Conservation (phyloP, 1,284 basidiomycete species). For the Sporisorium iseilematis-ciliati region DNA sequence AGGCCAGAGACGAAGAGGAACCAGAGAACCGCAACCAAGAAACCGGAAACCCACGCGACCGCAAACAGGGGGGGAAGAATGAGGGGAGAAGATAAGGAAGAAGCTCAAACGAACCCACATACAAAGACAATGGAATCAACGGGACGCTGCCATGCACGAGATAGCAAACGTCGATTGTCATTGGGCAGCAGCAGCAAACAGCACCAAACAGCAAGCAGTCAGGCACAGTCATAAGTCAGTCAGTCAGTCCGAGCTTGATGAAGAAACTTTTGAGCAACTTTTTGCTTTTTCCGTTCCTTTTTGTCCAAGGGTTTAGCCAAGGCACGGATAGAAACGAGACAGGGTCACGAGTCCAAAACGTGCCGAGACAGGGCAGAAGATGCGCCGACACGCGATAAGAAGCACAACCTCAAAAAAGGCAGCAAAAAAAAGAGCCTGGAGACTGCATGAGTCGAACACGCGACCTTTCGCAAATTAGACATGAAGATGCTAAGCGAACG, state of each 20-base stretch:
- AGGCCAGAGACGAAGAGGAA: not conserved
- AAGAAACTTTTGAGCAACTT: not conserved
- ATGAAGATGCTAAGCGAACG: slow-evolving; percentile 54
- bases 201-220: no score
- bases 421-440: slow-evolving; percentile 25
- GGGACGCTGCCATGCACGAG: not conserved
- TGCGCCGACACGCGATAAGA: slow-evolving; percentile 3
- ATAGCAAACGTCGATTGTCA: not conserved
- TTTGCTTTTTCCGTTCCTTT: not conserved
- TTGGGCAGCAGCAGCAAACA: not conserved
- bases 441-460: slow-evolving; percentile 62
- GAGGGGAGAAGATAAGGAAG: slow-evolving; percentile 1
- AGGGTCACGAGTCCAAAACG: slow-evolving; percentile 20
- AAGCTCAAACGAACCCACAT: not conserved
- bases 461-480: slow-evolving; percentile 56
- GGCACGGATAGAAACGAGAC: slow-evolving; percentile 4
- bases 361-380: slow-evolving; percentile 22
- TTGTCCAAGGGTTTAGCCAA: slow-evolving; percentile 8
- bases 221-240: not conserved
- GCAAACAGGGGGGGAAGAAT: not conserved
- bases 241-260: not conserved
- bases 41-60: slow-evolving; percentile 2
- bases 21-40: slow-evolving; percentile 7
- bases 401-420: not conserved
- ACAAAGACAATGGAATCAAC: not conserved